A percentile compares a stretch with the other conserved stretches of the same genome.
These are phyloP conservation scores for Fusarium brachygibbosum DNA, from an alignment of 2,329 filamentous ascomycete species.

Conservation along the genomic window DNA sequence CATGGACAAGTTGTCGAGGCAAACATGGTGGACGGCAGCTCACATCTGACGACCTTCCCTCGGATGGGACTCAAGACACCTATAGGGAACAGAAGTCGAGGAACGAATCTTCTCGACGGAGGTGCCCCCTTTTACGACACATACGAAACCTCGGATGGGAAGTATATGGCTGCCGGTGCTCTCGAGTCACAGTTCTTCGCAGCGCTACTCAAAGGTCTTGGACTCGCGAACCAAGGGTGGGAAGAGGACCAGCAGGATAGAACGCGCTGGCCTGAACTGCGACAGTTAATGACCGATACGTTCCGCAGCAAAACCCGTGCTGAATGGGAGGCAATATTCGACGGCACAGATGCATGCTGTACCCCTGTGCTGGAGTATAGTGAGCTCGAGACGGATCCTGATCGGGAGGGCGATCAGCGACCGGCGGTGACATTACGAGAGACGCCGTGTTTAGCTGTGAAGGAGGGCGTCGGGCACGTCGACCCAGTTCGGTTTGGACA, in stretches of 20 bases:
- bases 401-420: constrained; percentile 76
- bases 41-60: constrained; percentile 83
- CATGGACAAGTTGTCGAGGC: constrained; percentile 91
- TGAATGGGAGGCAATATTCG: constrained; percentile 90
- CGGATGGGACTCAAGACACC: constrained; percentile 74
- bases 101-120: constrained; percentile 84
- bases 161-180: constrained; percentile 89
- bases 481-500: constrained; percentile 67
- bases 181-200: constrained; percentile 89
- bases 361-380: constrained; percentile 84
- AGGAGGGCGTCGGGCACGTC: constrained; percentile 55
- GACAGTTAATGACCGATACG: constrained; percentile 67
- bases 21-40: constrained; percentile 94
- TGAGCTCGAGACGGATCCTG: constrained; percentile 71
- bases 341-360: constrained; percentile 91
- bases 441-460: constrained; percentile 77
- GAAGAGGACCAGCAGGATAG: constrained; percentile 70
- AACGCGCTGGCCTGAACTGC: constrained; percentile 76
- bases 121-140: constrained; percentile 91
- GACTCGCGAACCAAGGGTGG: constrained; percentile 66
- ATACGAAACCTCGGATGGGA: constrained; percentile 84
- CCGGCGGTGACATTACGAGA: constrained; percentile 76
- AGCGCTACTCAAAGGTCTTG: constrained; percentile 75
- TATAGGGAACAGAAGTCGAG: constrained; percentile 73
- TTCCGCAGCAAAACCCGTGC: constrained; percentile 79